Evolutionary conservation across 2,329 filamentous ascomycete genomes (phyloP).

Genomic region (Phoma herbarum): DNA sequence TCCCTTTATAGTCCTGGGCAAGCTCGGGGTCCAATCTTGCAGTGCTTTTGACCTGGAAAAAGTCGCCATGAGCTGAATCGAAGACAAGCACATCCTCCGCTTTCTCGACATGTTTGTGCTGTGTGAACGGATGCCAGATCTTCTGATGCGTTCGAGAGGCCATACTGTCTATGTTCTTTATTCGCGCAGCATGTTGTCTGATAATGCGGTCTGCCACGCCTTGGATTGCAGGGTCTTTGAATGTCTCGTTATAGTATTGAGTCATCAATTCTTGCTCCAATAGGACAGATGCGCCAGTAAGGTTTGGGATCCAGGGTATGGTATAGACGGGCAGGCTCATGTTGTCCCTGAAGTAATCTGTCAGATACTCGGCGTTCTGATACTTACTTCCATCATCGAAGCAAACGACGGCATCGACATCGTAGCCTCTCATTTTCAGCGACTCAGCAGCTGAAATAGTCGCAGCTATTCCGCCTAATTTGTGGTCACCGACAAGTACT

Average conservation of each 20-base stretch:
- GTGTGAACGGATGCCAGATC: constrained; percentile 91
- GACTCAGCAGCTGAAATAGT: constrained; percentile 85
- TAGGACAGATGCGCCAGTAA: constrained; percentile 34
- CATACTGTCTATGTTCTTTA: constrained; percentile 69
- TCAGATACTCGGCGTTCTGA: constrained; percentile 73
- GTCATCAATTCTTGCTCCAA: constrained; percentile 67
- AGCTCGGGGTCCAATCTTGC: constrained; percentile 25
- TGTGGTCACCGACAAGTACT: constrained; percentile 76
- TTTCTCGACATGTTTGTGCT: constrained; percentile 71
- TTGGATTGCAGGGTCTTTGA: constrained; percentile 51
- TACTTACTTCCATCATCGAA: constrained; percentile 72
- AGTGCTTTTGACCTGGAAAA: constrained; percentile 70
- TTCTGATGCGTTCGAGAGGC: constrained; percentile 60
- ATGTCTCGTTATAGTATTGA: constrained; percentile 66
- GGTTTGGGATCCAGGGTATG: constrained; percentile 66
- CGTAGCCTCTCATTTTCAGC: constrained; percentile 78
- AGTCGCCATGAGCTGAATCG: constrained; percentile 81
- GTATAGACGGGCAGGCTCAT: constrained; percentile 65
- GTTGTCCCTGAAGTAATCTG: constrained; percentile 68
- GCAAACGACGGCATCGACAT: constrained; percentile 73
- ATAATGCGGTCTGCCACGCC: constrained; percentile 63
- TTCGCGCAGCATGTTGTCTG: constrained; percentile 63
- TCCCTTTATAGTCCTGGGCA: constrained; percentile 31
- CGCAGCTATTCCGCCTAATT: constrained; percentile 80
- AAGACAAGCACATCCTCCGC: constrained; percentile 74